phyloP scores from a whole-genome alignment of 164 flowering plant genomes.

The Magnolia kwangsiensis region DNA sequence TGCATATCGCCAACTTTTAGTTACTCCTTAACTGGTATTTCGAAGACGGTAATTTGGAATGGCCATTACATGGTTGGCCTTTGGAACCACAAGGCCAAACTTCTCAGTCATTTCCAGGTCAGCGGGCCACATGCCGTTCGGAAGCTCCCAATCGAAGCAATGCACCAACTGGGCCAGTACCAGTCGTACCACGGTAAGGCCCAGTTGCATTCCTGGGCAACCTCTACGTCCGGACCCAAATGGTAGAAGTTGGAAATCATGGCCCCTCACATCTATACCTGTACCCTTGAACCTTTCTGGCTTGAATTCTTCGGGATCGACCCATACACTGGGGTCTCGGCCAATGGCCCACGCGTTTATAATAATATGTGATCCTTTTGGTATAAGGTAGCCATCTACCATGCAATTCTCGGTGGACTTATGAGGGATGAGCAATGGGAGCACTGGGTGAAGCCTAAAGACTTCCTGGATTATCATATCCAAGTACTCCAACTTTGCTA shows the following conservation, averaged over 20 bases:
- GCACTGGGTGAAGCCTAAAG: constrained; percentile 27
- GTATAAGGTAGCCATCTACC: constrained; percentile 23
- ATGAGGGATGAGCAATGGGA: constrained; percentile 27
- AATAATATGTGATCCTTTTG: constrained; percentile 21
- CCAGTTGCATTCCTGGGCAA: constrained; percentile 13
- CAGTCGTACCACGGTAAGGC: neutral
- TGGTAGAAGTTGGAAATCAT: constrained; percentile 9
- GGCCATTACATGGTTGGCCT: constrained; percentile 11
- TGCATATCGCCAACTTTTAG: too few species aligned
- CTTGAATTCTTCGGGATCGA: constrained; percentile 2
- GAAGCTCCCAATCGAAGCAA: constrained; percentile 19
- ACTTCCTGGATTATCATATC: constrained; percentile 33
- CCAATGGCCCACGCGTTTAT: constrained; percentile 27
- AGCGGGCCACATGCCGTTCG: neutral
- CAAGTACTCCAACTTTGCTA: constrained; percentile 21
- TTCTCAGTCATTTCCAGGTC: constrained; percentile 15
- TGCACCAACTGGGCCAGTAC: constrained; percentile 9
- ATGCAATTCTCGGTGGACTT: constrained; percentile 20
- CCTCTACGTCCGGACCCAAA: constrained; percentile 16
- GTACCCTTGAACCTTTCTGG: constrained; percentile 5
- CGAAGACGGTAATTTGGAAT: constrained; percentile 3
- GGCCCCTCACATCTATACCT: constrained; percentile 6
- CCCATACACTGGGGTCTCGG: constrained; percentile 24
- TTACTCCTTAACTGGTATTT: neutral
- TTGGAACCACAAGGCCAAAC: constrained; percentile 2